Evolutionary conservation across 192 early-diverging fungal genomes (phyloP).

Genomic region (Endogone sp.): DNA sequence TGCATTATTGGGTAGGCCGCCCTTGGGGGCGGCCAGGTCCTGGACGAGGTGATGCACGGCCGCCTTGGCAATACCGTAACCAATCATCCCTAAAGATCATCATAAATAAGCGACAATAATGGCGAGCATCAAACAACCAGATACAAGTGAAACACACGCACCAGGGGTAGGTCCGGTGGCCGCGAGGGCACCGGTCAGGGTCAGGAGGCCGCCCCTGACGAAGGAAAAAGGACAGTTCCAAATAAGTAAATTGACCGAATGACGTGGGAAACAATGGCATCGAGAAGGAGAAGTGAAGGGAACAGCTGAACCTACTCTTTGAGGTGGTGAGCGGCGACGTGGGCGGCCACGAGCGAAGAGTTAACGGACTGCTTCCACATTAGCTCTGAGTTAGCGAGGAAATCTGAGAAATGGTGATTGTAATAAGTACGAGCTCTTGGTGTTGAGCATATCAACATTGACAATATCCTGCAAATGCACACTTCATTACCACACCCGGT

Average conservation of each 20-base stretch:
- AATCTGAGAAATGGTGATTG: constrained; percentile 34
- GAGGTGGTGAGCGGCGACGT: constrained; percentile 70
- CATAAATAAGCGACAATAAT: not conserved
- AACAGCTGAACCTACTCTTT: constrained; percentile 48
- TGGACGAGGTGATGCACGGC: constrained; percentile 87
- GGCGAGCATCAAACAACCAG: too few relatives aligned
- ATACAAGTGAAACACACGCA: not conserved
- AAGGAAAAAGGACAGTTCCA: not conserved
- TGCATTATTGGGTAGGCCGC: constrained; percentile 67
- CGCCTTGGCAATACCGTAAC: constrained; percentile 94
- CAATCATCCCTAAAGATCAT: constrained; percentile 50
- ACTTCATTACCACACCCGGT: too few relatives aligned
- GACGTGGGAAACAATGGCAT: not conserved
- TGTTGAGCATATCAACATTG: too few relatives aligned
- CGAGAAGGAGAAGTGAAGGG: too few relatives aligned
- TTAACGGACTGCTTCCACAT: constrained; percentile 83
- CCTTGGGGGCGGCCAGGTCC: constrained; percentile 62
- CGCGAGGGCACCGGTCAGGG: constrained; percentile 74
- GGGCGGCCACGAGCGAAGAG: constrained; percentile 79
- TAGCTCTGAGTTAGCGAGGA: constrained; percentile 67
- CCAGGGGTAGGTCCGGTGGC: constrained; percentile 70
- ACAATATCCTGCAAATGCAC: too few relatives aligned
- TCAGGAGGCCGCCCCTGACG: constrained; percentile 64
- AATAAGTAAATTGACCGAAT: too few relatives aligned
- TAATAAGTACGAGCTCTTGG: too few relatives aligned